Base-by-base conservation (phyloP, 1,139 yeast species). In the Arxiozyma bovina region DNA sequence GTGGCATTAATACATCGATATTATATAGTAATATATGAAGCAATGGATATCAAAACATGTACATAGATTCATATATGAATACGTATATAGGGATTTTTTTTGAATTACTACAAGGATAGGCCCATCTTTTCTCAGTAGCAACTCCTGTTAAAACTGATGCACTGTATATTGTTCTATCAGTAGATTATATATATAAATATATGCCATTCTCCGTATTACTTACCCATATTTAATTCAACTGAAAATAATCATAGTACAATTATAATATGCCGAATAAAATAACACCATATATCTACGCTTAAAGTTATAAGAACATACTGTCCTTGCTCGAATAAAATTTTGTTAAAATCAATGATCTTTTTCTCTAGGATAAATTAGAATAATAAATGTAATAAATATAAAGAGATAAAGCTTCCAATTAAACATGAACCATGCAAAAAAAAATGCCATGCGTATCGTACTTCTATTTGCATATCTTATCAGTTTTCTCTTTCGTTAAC, bases 1-100 rank as follows among this genome's bases (percentile, higher is more conserved):
- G 99, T 9, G 99, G 99, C 17, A 90, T 95, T 8, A 94, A 94
- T 70, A 85, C 95, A 17, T 79, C 95, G 1, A 61, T 88, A 17
- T 74, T 76, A 56, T 80, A 81, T 65, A 75, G 72, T 53, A 75
- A 69, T 58, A 34, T 34, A 43, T 44, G 15, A 18, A 21, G 22
- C n/a, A 34, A 12, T 34, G 40, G 17, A 34, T 15, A 21, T 9
- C 21, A 38, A 34, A 22, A 34, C 8, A 34, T 34, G n/a, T 34
- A 34, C 17, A 45, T 44, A 44, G n/a, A 23, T 11, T 22, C 38
- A 23, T 38, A n/a, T 23, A 43, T 42, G 8, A 22, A 17, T 49
- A 49, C 20, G 21, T 41, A 4, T 15, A 34, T 34, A 34, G 3
- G 3, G 17, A 27, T 34, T 34, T 34, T 34, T 34, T 12, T 34